Evolutionary conservation across 2,329 filamentous ascomycete species (phyloP), one percentile per base, ranked within the genome.

Genomic region (Trichoderma hamatum): DNA sequence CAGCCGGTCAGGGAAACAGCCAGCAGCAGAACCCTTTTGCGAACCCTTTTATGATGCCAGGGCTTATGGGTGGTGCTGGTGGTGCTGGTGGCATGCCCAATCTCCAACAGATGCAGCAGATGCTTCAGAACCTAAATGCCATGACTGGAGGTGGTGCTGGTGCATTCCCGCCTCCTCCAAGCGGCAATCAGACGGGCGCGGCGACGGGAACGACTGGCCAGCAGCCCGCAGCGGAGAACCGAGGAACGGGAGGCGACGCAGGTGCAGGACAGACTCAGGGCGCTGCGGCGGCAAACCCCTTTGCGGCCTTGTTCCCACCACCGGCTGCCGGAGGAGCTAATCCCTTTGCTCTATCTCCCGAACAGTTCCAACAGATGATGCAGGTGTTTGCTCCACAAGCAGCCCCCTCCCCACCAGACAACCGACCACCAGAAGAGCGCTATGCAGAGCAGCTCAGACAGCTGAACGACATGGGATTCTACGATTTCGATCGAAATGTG

Each of bases 391-490:
- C 78, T 70, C 76, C 71, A 24, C 70, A 74, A 36, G 76, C 75
- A 34, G 76, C 75, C 51, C 79, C 78, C 24, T 78, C 86, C 2
- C 91, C 93, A 5, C 80, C 86, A 3, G 96, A 99, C 80, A 97
- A 86, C 76, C 87, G 95, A 71, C 94, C 96, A 5, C 95, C 96
- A 0, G 96, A 99, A 83, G 96, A 98, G 80, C 85, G 93, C 70
- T 99, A 97, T 75, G 94, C 92, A 3, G 90, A 92, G 36, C 95
- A 99, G 81, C 84, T 99, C 61, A 86, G 93, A 70, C 94, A 98
- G 81, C 83, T 99, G 71, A 99, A 99, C 79, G 96, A 98, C 73
- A 99, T 99, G 96, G 96, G 96, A 3, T 99, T 99, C 82, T 97
- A 89, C 78, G 94, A 99, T 77, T 99, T 98, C 76, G 95, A 99